These are phyloP conservation scores for Trichosporon coremiiforme DNA, from an alignment of 1,284 basidiomycete genomes.

Conservation along the genomic window DNA sequence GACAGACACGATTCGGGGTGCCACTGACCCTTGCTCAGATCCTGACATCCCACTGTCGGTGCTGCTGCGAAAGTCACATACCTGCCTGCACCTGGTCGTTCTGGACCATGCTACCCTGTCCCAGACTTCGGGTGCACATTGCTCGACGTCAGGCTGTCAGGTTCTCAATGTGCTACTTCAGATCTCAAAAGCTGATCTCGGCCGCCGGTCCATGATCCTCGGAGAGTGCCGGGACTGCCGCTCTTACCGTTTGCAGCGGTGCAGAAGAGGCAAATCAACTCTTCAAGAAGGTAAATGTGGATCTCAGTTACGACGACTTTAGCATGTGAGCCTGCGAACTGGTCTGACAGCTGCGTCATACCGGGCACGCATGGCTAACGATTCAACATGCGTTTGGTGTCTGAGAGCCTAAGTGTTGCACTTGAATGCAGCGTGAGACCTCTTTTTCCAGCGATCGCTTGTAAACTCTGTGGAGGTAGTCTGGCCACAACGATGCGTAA, in stretches of 20 bases:
- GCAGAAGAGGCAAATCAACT: neutral
- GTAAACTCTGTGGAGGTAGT: neutral
- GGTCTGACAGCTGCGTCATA: neutral
- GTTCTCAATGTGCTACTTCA: too few species aligned
- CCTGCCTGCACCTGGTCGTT: neutral
- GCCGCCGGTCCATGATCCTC: neutral
- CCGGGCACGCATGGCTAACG: neutral
- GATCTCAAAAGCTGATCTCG: neutral
- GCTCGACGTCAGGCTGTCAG: too few species aligned
- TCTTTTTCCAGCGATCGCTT: neutral
- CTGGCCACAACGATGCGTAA: conserved; percentile 6
- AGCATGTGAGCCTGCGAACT: neutral
- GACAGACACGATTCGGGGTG: conserved; percentile 5
- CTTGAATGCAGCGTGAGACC: neutral
- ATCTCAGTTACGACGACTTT: neutral
- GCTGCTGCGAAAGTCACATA: conserved; percentile 1
- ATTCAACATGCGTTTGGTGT: neutral
- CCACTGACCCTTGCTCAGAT: neutral
- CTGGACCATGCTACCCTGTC: neutral
- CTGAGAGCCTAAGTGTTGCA: neutral
- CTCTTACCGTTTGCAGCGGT: neutral
- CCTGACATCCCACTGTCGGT: conserved; percentile 2
- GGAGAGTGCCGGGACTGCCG: neutral
- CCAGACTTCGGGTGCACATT: neutral
- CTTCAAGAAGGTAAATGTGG: neutral